A percentile compares a stretch with the other conserved stretches of the same genome.
Evolutionary conservation across 148 eudicot species (phyloP).

Genomic region (Cornus suecica): DNA sequence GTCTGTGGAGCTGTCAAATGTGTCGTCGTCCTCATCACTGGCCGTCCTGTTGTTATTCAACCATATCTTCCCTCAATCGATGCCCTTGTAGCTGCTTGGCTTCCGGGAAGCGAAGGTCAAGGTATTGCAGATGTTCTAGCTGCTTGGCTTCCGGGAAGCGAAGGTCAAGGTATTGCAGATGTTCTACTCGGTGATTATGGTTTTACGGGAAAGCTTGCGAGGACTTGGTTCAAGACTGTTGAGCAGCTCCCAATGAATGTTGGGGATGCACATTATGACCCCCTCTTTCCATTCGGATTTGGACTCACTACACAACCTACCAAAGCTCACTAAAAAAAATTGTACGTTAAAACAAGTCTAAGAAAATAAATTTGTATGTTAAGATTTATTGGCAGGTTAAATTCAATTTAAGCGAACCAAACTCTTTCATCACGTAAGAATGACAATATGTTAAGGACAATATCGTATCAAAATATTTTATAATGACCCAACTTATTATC

Average conservation of each 20-base stretch:
- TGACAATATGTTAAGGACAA: too few species aligned
- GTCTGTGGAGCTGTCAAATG: constrained; percentile 44
- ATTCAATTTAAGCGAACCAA: too few species aligned
- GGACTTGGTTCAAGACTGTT: constrained; percentile 22
- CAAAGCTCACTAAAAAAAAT: constrained; percentile 7
- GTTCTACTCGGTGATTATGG: constrained; percentile 21
- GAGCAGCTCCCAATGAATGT: constrained; percentile 27
- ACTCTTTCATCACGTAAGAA: too few species aligned
- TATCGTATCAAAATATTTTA: too few species aligned
- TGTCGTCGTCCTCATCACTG: constrained; percentile 40
- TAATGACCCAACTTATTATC: too few species aligned
- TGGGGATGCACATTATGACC: constrained; percentile 19
- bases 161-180: constrained; percentile 19
- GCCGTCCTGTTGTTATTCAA: constrained; percentile 49
- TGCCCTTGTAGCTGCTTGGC: constrained; percentile 24
- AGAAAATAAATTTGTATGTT: too few species aligned
- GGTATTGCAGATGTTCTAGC: constrained; percentile 22
- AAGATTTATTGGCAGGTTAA: too few species aligned
- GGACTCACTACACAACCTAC: constrained; percentile 20
- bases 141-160: constrained; percentile 22
- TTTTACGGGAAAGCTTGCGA: constrained; percentile 14
- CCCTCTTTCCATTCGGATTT: constrained; percentile 20
- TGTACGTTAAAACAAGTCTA: too few species aligned
- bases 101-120: constrained; percentile 19
- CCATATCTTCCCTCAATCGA: constrained; percentile 32